Base-by-base conservation (phyloP, 768 basidiomycete species). In the Mycena sanguinolenta region DNA sequence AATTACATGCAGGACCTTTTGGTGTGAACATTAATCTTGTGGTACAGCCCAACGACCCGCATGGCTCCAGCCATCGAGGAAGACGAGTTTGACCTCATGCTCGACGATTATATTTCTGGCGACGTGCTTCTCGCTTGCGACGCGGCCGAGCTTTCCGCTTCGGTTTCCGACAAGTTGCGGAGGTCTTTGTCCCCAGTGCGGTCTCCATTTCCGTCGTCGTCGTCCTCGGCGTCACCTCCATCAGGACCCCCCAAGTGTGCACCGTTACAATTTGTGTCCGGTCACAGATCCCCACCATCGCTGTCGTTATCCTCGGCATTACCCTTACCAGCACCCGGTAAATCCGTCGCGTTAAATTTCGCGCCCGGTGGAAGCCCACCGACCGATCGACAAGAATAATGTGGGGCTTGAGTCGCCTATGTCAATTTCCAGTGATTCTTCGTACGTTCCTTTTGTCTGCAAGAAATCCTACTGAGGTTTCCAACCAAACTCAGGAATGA, bases 371-470 rank as follows among this genome's bases (percentile, higher is more conserved):
- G 1, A 57, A 57, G 21, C 44, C 55, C 42, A 10, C 10, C 39
- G 28, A 27, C 0, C 42, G n/a, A 23, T 19, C 7, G 14, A 34
- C 13, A 23, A 54, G 61, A 9, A 44, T 23, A 23, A 0, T 21
- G 32, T 42, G 6, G n/a, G 60, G 3, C 39, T 53, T 30, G 34
- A 58, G 12, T 67, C 66, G 5, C 66, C 66, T 2, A 67, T 67
- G 28, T 67, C 65, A 9, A 67, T 67, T 14, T 67, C 65, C 4
- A 66, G 65, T n/a, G 65, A 52, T 42, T 66, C 65, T 7, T 54
- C 58, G 66, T 61, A 39, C 27, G 66, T 59, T 34, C 13, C 30
- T 28, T 14, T 17, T 39, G 16, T 39, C n/a, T 25, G 23, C 12
- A n/a, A 6, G 46, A 19, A 13, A 2, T 27, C 27, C 21, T 4